A percentile compares a stretch with the other conserved stretches of the same genome.
These are phyloP conservation scores for Lyophyllum shimeji DNA, from an alignment of 768 basidiomycete species.

Conservation along the genomic window DNA sequence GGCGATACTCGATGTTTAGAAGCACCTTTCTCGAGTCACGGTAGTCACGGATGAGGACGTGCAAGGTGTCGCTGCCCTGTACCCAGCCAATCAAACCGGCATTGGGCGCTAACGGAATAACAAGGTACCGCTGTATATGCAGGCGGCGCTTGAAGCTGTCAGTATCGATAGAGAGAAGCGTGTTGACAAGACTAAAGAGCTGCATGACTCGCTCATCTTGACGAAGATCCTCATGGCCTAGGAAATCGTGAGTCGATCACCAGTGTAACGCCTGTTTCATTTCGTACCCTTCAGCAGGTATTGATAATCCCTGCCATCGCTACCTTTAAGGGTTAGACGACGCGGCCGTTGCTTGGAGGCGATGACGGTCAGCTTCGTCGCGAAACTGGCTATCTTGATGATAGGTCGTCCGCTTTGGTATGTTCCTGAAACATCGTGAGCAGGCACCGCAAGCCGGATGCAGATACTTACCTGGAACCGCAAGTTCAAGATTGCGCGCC, in stretches of 20 bases:
- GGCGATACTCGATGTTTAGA: constrained; percentile 96
- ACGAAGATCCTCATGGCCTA: constrained; percentile 97
- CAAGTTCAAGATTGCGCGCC: constrained; percentile 86
- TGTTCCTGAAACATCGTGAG: constrained; percentile 54
- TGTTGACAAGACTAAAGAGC: constrained; percentile 95
- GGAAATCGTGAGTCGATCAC: neutral
- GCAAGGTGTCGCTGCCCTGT: constrained; percentile 91
- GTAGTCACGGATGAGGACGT: constrained; percentile 94
- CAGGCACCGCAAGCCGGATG: neutral
- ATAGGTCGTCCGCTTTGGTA: constrained; percentile 88
- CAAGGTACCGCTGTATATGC: constrained; percentile 89
- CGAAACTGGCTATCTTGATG: constrained; percentile 80
- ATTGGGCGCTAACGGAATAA: constrained; percentile 94
- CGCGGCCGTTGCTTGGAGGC: constrained; percentile 96
- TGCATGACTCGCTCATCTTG: constrained; percentile 99
- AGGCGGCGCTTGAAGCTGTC: constrained; percentile 95
- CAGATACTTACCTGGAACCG: constrained; percentile 78
- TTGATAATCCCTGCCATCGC: constrained; percentile 91
- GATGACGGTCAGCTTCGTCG: constrained; percentile 89
- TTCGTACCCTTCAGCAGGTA: constrained; percentile 82
- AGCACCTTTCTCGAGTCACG: constrained; percentile 95
- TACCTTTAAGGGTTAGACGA: constrained; percentile 81
- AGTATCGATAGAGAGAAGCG: constrained; percentile 87
- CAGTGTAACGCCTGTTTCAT: no score
- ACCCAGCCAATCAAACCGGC: constrained; percentile 96